Percentiles rank a stretch among this genome's conserved stretches.
Evolutionary conservation across 495 filamentous ascomycete genomes (phyloP).

Genomic region (Penicillium salamii): DNA sequence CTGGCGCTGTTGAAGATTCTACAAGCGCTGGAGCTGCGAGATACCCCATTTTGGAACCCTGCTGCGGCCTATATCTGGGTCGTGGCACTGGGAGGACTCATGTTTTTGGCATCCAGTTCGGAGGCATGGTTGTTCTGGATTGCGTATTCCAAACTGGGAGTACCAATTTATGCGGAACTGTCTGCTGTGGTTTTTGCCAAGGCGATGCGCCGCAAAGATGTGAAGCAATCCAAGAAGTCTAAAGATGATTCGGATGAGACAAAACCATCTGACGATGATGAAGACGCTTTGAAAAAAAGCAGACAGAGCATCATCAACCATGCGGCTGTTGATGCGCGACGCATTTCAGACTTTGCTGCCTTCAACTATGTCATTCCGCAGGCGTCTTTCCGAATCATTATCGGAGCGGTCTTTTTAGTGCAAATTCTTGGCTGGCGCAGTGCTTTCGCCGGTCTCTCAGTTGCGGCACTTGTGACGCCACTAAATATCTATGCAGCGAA

Average conservation of each 20-base stretch:
- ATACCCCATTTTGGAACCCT: conserved; percentile 28
- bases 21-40: conserved; percentile 55
- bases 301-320: conserved; percentile 80
- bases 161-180: conserved; percentile 67
- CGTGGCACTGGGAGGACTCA: conserved; percentile 53
- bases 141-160: conserved; percentile 57
- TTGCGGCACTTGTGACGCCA: conserved; percentile 62
- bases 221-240: conserved; percentile 50
- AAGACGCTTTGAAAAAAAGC: conserved; percentile 58
- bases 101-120: conserved; percentile 53
- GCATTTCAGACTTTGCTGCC: conserved; percentile 67
- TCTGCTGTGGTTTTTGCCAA: conserved; percentile 75
- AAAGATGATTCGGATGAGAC: conserved; percentile 22
- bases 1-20: conserved; percentile 66
- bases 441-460: conserved; percentile 63
- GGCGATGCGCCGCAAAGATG: conserved; percentile 75
- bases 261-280: conserved; percentile 29
- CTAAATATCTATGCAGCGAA: conserved; percentile 69
- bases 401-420: conserved; percentile 63
- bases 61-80: conserved; percentile 66
- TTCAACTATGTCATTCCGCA: conserved; percentile 63
- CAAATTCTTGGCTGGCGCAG: conserved; percentile 72
- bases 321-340: conserved; percentile 71
- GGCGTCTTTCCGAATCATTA: conserved; percentile 54
- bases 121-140: conserved; percentile 66